These are phyloP conservation scores for Botrytis sinoallii DNA, from an alignment of 2,329 filamentous ascomycete genomes.

Conservation along the genomic window DNA sequence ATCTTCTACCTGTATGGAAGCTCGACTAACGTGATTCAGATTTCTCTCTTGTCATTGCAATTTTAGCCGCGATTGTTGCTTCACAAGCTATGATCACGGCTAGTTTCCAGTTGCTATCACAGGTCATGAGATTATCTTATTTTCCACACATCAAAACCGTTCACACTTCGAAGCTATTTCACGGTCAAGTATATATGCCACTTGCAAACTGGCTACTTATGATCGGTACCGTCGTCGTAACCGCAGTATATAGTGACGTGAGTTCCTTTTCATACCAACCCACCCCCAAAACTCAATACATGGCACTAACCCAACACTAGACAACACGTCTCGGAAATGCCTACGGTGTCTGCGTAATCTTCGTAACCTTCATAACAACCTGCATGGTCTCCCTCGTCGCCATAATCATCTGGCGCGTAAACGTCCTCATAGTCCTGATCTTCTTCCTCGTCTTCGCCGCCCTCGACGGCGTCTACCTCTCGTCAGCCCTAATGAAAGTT, in stretches of 20 bases:
- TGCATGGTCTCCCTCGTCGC: slow-evolving; percentile 71
- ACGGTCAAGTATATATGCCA: slow-evolving; percentile 75
- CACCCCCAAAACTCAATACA: not conserved
- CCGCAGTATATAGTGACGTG: slow-evolving; percentile 69
- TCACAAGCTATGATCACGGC: slow-evolving; percentile 77
- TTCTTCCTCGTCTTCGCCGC: slow-evolving; percentile 62
- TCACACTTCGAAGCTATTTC: slow-evolving; percentile 66
- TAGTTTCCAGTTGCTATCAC: slow-evolving; percentile 64
- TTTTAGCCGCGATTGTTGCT: slow-evolving; percentile 70
- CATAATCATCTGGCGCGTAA: slow-evolving; percentile 67
- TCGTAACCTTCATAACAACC: slow-evolving; percentile 76
- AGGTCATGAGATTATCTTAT: slow-evolving; percentile 67
- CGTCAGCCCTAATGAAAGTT: slow-evolving; percentile 67
- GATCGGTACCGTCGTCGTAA: slow-evolving; percentile 71
- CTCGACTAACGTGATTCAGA: slow-evolving; percentile 33
- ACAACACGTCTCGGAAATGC: slow-evolving; percentile 69
- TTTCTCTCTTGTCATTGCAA: slow-evolving; percentile 64
- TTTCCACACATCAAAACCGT: slow-evolving; percentile 73
- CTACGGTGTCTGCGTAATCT: slow-evolving; percentile 76
- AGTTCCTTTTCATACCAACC: slow-evolving; percentile 27
- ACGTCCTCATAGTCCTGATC: slow-evolving; percentile 56
- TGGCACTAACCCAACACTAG: slow-evolving; percentile 36
- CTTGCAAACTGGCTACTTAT: slow-evolving; percentile 75
- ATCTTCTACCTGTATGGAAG: not conserved
- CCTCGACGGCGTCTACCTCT: slow-evolving; percentile 68